phyloP scores from a whole-genome alignment of 495 filamentous ascomycete genomes.

The Clavariopsis aquatica region DNA sequence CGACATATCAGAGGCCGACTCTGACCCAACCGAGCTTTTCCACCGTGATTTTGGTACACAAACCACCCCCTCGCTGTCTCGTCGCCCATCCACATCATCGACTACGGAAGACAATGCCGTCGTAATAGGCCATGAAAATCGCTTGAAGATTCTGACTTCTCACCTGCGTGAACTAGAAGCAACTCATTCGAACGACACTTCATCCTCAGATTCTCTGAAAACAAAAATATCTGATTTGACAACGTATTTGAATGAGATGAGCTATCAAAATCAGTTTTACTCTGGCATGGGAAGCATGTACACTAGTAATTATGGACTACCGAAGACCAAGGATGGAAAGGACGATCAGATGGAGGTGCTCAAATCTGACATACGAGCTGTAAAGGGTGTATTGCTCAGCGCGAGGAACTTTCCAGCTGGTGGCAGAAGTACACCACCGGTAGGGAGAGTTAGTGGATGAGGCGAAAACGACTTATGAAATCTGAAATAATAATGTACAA shows the following conservation, averaged over 20 bases:
- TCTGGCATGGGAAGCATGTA: slow-evolving; percentile 37
- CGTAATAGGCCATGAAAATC: slow-evolving; percentile 48
- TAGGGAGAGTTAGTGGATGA: slow-evolving; percentile 13
- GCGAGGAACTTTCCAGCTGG: slow-evolving; percentile 62
- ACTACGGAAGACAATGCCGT: slow-evolving; percentile 11
- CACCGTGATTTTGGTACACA: slow-evolving; percentile 88
- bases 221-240: slow-evolving; percentile 50
- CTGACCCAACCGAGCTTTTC: slow-evolving; percentile 82
- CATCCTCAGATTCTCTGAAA: slow-evolving; percentile 28
- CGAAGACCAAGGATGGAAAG: slow-evolving; percentile 50
- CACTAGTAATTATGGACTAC: slow-evolving; percentile 31
- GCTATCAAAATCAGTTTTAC: slow-evolving; percentile 50
- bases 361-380: slow-evolving; percentile 79
- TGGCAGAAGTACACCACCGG: slow-evolving; percentile 10
- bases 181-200: slow-evolving; percentile 16
- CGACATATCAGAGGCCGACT: slow-evolving; percentile 51
- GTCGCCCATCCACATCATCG: slow-evolving; percentile 39
- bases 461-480: neutral
- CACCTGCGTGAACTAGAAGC: slow-evolving; percentile 57
- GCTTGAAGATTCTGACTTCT: slow-evolving; percentile 52
- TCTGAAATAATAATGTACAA: neutral
- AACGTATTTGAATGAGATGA: slow-evolving; percentile 56
- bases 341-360: slow-evolving; percentile 77
- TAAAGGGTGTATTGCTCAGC: slow-evolving; percentile 92
- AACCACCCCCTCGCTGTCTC: slow-evolving; percentile 60